Conservation (phyloP, 164 flowering plant species). For the Aristolochia californica region DNA sequence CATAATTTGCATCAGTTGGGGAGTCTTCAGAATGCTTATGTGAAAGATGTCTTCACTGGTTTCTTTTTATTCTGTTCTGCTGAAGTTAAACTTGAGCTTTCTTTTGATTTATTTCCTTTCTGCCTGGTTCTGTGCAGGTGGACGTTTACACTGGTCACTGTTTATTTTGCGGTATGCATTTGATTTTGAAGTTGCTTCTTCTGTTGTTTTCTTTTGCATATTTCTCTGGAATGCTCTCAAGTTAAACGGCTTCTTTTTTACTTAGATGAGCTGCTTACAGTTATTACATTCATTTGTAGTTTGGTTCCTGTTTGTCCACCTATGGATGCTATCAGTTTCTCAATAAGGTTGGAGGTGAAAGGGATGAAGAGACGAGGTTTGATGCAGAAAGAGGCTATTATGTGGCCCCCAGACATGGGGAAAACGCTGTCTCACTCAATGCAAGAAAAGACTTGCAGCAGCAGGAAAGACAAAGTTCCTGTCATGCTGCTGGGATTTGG, state of each 20-base stretch:
- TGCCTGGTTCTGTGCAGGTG: slow-evolving; percentile 44
- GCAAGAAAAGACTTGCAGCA: slow-evolving; percentile 13
- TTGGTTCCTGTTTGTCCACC: slow-evolving; percentile 63
- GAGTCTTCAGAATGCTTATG: too few relatives aligned
- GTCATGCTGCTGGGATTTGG: slow-evolving; percentile 54
- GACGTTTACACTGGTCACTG: slow-evolving; percentile 71
- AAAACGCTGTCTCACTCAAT: slow-evolving; percentile 11
- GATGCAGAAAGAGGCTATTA: slow-evolving; percentile 48
- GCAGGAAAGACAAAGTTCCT: slow-evolving; percentile 13
- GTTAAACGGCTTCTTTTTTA: neutral
- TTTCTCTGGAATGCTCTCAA: neutral
- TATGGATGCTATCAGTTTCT: slow-evolving; percentile 57
- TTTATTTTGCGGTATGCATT: slow-evolving; percentile 85
- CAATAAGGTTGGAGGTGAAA: slow-evolving; percentile 34
- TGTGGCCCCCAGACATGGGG: slow-evolving; percentile 13
- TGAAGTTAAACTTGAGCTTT: neutral
- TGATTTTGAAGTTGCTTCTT: neutral
- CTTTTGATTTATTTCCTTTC: neutral
- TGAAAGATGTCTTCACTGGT: too few relatives aligned
- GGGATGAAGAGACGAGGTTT: slow-evolving; percentile 17
- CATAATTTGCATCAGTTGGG: too few relatives aligned
- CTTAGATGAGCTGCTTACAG: slow-evolving; percentile 4
- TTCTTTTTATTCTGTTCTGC: neutral
- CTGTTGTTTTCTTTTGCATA: neutral
- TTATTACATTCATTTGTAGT: slow-evolving; percentile 28